phyloP scores from a whole-genome alignment of 129 eudicot species.

The Saposhnikovia divaricata region DNA sequence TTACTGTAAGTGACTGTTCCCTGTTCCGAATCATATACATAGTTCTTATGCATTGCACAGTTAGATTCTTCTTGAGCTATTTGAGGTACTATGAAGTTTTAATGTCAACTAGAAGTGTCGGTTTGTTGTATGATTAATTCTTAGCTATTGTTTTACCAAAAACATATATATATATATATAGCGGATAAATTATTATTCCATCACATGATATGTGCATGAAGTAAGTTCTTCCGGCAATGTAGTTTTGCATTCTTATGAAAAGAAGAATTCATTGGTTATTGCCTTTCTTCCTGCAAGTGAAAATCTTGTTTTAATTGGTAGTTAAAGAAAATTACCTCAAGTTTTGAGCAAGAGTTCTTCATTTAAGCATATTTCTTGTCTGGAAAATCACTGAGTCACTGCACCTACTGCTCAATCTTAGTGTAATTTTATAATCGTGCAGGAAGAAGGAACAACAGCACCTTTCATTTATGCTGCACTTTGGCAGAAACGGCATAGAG shows the following conservation, averaged over 20 bases:
- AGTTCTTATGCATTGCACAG: too few species aligned
- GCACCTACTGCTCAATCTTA: not conserved
- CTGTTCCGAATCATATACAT: too few species aligned
- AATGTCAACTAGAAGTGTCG: too few species aligned
- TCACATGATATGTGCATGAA: too few species aligned
- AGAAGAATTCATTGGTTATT: not conserved
- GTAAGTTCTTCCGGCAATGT: not conserved
- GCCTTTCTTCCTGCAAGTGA: not conserved
- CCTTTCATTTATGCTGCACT: not conserved
- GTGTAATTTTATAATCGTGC: not conserved
- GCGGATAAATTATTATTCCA: too few species aligned
- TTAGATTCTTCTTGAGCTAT: too few species aligned
- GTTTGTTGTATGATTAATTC: too few species aligned
- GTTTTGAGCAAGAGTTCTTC: not conserved
- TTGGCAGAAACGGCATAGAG: not conserved
- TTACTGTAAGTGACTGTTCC: too few species aligned
- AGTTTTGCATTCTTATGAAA: not conserved
- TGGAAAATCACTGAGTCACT: not conserved
- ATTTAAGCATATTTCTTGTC: not conserved
- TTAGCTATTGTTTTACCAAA: too few species aligned
- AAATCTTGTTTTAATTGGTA: not conserved
- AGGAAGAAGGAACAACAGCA: not conserved
- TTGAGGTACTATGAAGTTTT: too few species aligned
- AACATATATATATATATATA: too few species aligned
- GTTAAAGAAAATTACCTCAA: not conserved